phyloP scores from a whole-genome alignment of 805 yeast genomes.

The Yamadazyma sp. region DNA sequence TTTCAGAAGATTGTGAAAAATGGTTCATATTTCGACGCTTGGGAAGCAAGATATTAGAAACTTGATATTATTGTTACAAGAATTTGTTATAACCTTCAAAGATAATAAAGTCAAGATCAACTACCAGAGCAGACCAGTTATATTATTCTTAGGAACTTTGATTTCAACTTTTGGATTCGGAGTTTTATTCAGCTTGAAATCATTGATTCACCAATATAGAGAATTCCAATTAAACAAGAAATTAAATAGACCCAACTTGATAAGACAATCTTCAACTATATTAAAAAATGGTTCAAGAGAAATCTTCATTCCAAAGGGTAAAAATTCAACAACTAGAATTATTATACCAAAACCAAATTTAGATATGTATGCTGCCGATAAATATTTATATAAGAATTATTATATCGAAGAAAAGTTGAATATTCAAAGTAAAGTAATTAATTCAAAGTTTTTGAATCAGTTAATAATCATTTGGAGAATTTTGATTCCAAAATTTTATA shows the following conservation, averaged over 20 bases:
- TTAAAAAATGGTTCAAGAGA: conserved; percentile 45
- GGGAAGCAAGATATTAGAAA: conserved; percentile 33
- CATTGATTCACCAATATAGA: conserved; percentile 25
- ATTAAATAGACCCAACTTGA: conserved; percentile 32
- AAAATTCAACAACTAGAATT: conserved; percentile 33
- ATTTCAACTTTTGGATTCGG: conserved; percentile 41
- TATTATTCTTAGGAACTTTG: conserved; percentile 38
- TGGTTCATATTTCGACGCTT: conserved; percentile 35
- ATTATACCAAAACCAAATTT: conserved; percentile 45
- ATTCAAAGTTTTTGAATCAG: conserved; percentile 70
- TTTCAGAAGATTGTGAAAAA: too few species aligned
- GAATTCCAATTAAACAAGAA: conserved; percentile 25
- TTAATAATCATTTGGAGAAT: conserved; percentile 74
- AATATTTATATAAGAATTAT: conserved; percentile 49
- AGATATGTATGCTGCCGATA: conserved; percentile 55
- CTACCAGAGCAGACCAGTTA: conserved; percentile 41
- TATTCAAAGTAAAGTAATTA: conserved; percentile 32
- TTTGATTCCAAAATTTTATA: conserved; percentile 67
- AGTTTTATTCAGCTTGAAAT: conserved; percentile 27
- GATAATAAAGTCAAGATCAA: conserved; percentile 37
- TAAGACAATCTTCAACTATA: conserved; percentile 41
- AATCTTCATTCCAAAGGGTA: conserved; percentile 47
- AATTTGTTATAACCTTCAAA: conserved; percentile 32
- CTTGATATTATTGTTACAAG: conserved; percentile 30
- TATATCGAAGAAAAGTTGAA: conserved; percentile 29